Evolutionary conservation across 2,329 filamentous ascomycete genomes (phyloP).

Genomic region (Botrytis squamosa): DNA sequence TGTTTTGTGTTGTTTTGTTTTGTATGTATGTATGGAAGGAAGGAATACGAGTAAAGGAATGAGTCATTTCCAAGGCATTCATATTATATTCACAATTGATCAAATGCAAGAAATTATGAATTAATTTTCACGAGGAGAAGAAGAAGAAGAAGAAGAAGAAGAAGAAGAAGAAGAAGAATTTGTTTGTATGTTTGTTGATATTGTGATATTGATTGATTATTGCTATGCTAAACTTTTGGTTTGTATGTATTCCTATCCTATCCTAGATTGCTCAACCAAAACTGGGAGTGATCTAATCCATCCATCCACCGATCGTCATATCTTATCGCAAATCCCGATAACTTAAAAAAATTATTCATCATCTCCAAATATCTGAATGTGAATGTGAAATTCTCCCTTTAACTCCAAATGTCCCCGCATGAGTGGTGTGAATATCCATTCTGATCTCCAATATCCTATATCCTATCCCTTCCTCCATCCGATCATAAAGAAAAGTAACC

Average conservation of each 20-base stretch:
- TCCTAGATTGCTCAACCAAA: conserved; percentile 10
- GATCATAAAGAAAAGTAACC: conserved; percentile 7
- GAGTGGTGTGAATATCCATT: conserved; percentile 21
- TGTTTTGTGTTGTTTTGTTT: too few species aligned
- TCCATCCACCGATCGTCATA: neutral
- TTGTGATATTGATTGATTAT: neutral
- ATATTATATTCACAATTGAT: neutral
- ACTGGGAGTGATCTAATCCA: conserved; percentile 5
- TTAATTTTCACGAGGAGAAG: too few species aligned
- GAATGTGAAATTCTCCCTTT: conserved; percentile 16
- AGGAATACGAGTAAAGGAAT: neutral
- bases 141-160: neutral
- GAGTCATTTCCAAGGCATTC: neutral
- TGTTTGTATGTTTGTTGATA: neutral
- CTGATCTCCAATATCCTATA: neutral
- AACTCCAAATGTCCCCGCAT: conserved; percentile 16
- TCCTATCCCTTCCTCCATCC: neutral
- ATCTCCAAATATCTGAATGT: neutral
- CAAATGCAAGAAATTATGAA: neutral
- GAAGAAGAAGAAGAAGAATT: neutral
- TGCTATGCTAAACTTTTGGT: neutral
- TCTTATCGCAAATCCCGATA: conserved; percentile 8
- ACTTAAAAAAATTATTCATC: neutral
- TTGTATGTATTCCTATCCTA: neutral
- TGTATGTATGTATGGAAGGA: too few species aligned